Evolutionary conservation across 2,329 filamentous ascomycete genomes (phyloP).

Genomic region (Fusarium nelsonii): DNA sequence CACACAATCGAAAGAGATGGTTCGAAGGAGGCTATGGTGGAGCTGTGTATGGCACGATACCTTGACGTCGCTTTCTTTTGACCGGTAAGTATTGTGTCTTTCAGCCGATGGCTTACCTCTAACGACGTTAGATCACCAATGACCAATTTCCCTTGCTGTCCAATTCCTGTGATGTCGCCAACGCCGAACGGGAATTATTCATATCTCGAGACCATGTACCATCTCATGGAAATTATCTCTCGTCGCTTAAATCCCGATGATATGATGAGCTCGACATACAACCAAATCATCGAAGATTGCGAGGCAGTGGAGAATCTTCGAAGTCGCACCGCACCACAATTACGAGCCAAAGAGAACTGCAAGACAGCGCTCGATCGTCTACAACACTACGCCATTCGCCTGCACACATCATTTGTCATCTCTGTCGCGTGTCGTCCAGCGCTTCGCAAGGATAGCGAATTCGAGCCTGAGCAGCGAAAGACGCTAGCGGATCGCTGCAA

Average conservation of each 20-base stretch:
- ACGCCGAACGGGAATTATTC: conserved; percentile 62
- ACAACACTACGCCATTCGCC: conserved; percentile 72
- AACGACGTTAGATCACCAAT: conserved; percentile 65
- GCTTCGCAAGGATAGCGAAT: conserved; percentile 65
- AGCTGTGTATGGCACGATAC: conserved; percentile 76
- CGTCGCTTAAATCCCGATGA: conserved; percentile 68
- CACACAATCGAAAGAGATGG: conserved; percentile 64
- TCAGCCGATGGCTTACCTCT: not conserved
- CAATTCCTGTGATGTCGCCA: conserved; percentile 62
- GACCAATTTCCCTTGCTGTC: conserved; percentile 69
- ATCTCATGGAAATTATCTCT: conserved; percentile 72
- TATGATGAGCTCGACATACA: conserved; percentile 62
- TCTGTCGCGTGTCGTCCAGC: conserved; percentile 74
- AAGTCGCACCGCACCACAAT: conserved; percentile 62
- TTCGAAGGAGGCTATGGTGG: conserved; percentile 71
- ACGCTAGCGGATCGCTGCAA: conserved; percentile 70
- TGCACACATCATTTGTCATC: conserved; percentile 74
- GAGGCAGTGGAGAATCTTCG: conserved; percentile 66
- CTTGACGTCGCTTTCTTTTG: conserved; percentile 74
- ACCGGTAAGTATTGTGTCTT: conserved; percentile 59
- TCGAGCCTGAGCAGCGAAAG: conserved; percentile 66
- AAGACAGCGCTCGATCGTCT: conserved; percentile 72
- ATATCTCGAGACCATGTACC: conserved; percentile 75
- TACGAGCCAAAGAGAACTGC: conserved; percentile 72
- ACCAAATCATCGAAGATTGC: conserved; percentile 70